Base-by-base conservation (phyloP, 495 filamentous ascomycete species). In the Chlorociboria aeruginascens region DNA sequence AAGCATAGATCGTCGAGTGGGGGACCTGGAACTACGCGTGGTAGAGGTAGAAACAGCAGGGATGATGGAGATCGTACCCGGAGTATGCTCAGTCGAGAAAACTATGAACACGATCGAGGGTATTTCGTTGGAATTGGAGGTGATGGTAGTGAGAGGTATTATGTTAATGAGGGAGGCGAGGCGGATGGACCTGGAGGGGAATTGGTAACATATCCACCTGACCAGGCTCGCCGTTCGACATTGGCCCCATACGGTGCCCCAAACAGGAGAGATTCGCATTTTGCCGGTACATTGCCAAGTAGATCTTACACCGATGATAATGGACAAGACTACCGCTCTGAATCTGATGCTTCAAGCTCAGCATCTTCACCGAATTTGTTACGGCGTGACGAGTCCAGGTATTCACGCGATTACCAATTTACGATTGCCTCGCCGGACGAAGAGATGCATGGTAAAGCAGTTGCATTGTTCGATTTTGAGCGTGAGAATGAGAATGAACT, bases 401-500 rank as follows among this genome's bases (percentile, higher is more conserved):
- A 86, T 57, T 88, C 86, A 28, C 78, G 82, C 43, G 86, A 94
- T 57, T 95, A 95, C 63, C 85, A 92, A 55, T 95, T 97, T 58
- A 90, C 87, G 6, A 94, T 97, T 50, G 89, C 86, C 16, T 93
- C 86, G 20, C 88, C 90, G 7, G 90, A 95, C 57, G 90, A 97
- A 65, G 89, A 95, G 61, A 94, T 95, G 86, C 87, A 95, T 60
- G 90, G 90, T 36, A 94, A 94, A 59, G 90, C 90, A 32, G 86
- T 98, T 17, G 93, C 92, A 6, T 72, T 98, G 10, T 98, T 93
- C 59, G 87, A 95, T 62, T 98, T 98, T 62, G 78, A 80, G 44
- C 78, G 88, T 25, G 92, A 97, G 62, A 95, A 97, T 59, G 88
- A 95, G 59, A 98, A 95, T 55, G 92, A 98, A 66, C 75, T 98